phyloP scores from a whole-genome alignment of 2,329 filamentous ascomycete species.

The Exserohilum turcica region DNA sequence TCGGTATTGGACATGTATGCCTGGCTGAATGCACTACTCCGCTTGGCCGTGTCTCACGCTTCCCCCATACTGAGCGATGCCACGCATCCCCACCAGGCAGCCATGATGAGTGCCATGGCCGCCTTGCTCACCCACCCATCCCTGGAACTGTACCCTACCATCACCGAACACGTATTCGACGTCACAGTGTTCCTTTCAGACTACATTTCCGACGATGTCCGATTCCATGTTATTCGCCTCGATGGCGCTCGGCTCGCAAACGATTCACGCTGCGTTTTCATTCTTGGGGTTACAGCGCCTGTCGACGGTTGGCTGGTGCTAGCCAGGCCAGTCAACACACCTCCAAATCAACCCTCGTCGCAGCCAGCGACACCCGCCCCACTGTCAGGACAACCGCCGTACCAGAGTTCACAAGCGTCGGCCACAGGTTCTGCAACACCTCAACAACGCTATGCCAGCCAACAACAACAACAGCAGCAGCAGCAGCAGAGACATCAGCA shows the following conservation, averaged over 20 bases:
- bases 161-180: conserved; percentile 52
- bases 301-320: conserved; percentile 52
- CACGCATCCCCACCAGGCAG: conserved; percentile 36
- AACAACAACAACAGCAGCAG: conserved; percentile 33
- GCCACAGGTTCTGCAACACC: conserved; percentile 18
- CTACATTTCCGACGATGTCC: conserved; percentile 46
- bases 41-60: conserved; percentile 48
- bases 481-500: conserved; percentile 35
- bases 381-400: conserved; percentile 22
- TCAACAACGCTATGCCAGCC: conserved; percentile 36
- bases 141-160: conserved; percentile 43
- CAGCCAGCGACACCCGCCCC: conserved; percentile 23
- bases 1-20: conserved; percentile 9
- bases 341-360: conserved; percentile 23
- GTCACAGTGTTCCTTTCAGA: conserved; percentile 51
- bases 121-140: conserved; percentile 46
- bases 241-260: conserved; percentile 29
- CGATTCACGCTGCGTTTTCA: conserved; percentile 48
- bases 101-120: conserved; percentile 45
- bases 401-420: conserved; percentile 29
- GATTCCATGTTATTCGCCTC: conserved; percentile 40
- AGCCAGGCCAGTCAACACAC: conserved; percentile 36
- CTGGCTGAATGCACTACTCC: conserved; percentile 47
- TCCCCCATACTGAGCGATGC: conserved; percentile 30
- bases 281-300: conserved; percentile 45